A percentile compares a stretch with the other conserved stretches of the same genome.
These are phyloP conservation scores for Colletotrichum sp. DNA, from an alignment of 2,329 filamentous ascomycete species.

Conservation along the genomic window DNA sequence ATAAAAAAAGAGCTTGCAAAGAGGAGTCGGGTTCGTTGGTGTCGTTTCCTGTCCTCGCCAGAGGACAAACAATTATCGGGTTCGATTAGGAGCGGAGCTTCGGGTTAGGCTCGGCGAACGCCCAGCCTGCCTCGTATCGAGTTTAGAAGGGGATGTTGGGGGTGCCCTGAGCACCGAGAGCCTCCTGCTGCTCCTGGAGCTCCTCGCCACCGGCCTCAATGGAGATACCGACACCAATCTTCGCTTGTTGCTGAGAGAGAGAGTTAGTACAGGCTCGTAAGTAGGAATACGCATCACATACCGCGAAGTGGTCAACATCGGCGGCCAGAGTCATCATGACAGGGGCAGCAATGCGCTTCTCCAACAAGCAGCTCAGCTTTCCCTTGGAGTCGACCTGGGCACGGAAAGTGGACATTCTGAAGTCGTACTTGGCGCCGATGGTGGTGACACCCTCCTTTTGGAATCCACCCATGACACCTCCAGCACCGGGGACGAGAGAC, in stretches of 20 bases:
- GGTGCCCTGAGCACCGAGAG: conserved; percentile 54
- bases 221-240: conserved; percentile 92
- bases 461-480: conserved; percentile 76
- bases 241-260: conserved; percentile 79
- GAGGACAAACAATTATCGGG: conserved; percentile 21
- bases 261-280: conserved; percentile 29
- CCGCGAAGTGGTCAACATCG: conserved; percentile 94
- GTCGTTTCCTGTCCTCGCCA: conserved; percentile 13
- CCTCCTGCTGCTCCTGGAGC: conserved; percentile 83
- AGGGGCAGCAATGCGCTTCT: conserved; percentile 93
- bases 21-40: conserved; percentile 10
- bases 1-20: conserved; percentile 15
- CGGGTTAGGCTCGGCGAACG: neutral
- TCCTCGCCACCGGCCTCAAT: conserved; percentile 87
- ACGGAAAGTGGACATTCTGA: conserved; percentile 88
- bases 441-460: conserved; percentile 90
- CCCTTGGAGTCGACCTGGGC: conserved; percentile 95
- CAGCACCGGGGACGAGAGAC: conserved; percentile 71
- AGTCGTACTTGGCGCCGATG: conserved; percentile 97
- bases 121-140: neutral
- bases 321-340: conserved; percentile 95
- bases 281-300: conserved; percentile 52
- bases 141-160: conserved; percentile 71
- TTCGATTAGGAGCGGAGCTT: conserved; percentile 28
- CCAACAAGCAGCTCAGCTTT: conserved; percentile 89